Evolutionary conservation across 208 protist species (phyloP).

Genomic region (Wallacemonas sp.): DNA sequence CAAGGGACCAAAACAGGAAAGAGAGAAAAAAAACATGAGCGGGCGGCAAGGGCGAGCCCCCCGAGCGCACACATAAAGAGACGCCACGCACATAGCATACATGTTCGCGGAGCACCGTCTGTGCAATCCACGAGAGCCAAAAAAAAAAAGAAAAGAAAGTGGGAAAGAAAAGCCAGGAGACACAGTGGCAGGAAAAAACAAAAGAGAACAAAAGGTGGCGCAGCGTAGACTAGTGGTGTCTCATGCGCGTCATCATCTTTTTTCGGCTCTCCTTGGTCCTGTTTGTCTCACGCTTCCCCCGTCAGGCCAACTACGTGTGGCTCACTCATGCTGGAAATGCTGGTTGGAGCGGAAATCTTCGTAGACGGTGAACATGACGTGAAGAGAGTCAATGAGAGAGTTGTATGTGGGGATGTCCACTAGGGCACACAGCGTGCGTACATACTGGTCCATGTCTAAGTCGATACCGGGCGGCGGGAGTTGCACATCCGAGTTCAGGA

Average conservation of each 20-base stretch:
- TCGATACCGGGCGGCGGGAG: constrained; percentile 91
- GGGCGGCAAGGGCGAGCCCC: background rate
- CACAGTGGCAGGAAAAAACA: background rate
- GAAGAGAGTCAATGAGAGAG: constrained; percentile 96
- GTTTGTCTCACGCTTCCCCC: background rate
- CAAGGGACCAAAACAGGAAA: too few species aligned
- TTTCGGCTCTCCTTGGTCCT: background rate
- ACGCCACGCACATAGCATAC: constrained; percentile 2
- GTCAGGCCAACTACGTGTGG: background rate
- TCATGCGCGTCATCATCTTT: background rate
- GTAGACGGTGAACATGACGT: constrained; percentile 98
- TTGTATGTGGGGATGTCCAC: constrained; percentile 97
- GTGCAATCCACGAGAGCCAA: background rate
- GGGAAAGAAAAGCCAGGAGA: background rate
- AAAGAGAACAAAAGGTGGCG: background rate
- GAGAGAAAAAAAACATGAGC: background rate
- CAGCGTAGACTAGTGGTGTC: too few species aligned
- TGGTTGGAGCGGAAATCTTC: constrained; percentile 95
- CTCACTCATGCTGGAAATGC: constrained; percentile 91
- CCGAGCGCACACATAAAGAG: too few species aligned
- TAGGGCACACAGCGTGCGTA: constrained; percentile 93
- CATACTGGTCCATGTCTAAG: constrained; percentile 94
- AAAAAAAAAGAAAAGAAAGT: constrained; percentile 11
- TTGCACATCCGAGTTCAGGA: constrained; percentile 89
- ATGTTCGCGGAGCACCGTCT: background rate